These are phyloP conservation scores for Fragilariopsis cylindrus DNA, from an alignment of 108 stramenopile genomes.

Conservation along the genomic window DNA sequence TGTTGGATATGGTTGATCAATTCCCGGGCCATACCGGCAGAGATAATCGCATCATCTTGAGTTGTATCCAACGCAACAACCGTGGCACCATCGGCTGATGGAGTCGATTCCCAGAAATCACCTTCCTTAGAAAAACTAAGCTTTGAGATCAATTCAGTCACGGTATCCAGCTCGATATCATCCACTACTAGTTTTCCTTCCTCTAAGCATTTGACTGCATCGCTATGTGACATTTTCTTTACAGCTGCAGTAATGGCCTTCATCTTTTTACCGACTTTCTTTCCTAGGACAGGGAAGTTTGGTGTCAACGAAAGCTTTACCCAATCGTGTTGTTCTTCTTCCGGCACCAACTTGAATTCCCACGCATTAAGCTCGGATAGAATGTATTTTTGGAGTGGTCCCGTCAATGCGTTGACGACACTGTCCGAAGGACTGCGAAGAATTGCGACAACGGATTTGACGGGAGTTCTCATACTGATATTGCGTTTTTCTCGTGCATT, in stretches of 20 bases:
- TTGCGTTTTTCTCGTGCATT: constrained; percentile 92
- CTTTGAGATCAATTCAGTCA: constrained; percentile 85
- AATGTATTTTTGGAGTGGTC: constrained; percentile 91
- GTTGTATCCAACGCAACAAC: constrained; percentile 95
- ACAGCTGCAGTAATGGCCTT: constrained; percentile 63
- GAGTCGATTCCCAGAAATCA: constrained; percentile 85
- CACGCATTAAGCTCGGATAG: constrained; percentile 95
- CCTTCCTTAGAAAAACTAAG: constrained; percentile 92
- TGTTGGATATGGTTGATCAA: constrained; percentile 96
- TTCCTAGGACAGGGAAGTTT: constrained; percentile 89
- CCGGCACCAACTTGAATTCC: constrained; percentile 79
- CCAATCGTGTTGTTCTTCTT: constrained; percentile 88
- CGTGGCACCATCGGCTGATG: constrained; percentile 83
- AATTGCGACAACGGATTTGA: constrained; percentile 92
- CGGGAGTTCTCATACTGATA: constrained; percentile 89
- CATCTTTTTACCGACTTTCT: constrained; percentile 95
- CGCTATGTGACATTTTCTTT: constrained; percentile 65
- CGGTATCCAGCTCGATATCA: constrained; percentile 75
- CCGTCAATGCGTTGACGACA: constrained; percentile 77
- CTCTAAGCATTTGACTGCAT: constrained; percentile 81
- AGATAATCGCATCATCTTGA: constrained; percentile 92
- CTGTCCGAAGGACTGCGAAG: constrained; percentile 73
- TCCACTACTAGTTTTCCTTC: constrained; percentile 80
- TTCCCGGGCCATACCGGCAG: constrained; percentile 91
- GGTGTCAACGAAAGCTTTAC: constrained; percentile 91